Conservation (phyloP, 169 alveolate species). For the Fabrea salina region DNA sequence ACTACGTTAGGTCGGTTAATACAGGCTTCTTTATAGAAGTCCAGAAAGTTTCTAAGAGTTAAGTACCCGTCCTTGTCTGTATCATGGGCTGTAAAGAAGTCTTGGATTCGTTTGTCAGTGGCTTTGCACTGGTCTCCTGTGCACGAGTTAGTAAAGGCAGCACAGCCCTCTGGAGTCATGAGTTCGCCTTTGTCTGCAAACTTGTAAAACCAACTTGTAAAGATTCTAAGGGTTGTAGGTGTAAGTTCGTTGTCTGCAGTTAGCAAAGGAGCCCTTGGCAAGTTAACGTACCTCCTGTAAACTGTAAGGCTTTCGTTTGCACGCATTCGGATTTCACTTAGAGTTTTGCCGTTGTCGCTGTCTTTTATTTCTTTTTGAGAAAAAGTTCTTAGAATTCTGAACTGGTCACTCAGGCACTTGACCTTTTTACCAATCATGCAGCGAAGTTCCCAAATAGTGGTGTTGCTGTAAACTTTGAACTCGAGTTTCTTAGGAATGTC, state of each 20-base stretch:
- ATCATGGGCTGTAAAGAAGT: conserved; percentile 46
- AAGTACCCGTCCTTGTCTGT: conserved; percentile 44
- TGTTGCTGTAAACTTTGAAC: conserved; percentile 44
- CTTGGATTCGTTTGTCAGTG: conserved; percentile 46
- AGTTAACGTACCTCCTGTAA: conserved; percentile 15
- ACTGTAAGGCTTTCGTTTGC: conserved; percentile 48
- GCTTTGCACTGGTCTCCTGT: conserved; percentile 59
- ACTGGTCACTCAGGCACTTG: conserved; percentile 32
- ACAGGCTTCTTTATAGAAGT: conserved; percentile 57
- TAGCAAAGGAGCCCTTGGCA: conserved; percentile 37
- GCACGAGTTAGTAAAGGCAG: conserved; percentile 56
- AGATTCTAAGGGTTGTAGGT: conserved; percentile 47
- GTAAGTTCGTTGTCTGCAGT: conserved; percentile 30
- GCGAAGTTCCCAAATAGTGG: conserved; percentile 62
- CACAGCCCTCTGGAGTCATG: conserved; percentile 61
- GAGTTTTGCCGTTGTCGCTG: conserved; percentile 66
- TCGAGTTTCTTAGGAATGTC: conserved; percentile 46
- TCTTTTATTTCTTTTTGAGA: conserved; percentile 54
- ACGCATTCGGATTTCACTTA: conserved; percentile 58
- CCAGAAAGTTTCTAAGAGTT: conserved; percentile 52
- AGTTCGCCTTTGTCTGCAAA: conserved; percentile 59
- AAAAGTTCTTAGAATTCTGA: conserved; percentile 26
- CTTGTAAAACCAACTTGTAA: conserved; percentile 58
- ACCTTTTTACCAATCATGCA: conserved; percentile 34
- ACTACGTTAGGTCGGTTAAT: conserved; percentile 57